phyloP scores from a whole-genome alignment of 2,329 filamentous ascomycete species.

The Curvularia hawaiiensis region DNA sequence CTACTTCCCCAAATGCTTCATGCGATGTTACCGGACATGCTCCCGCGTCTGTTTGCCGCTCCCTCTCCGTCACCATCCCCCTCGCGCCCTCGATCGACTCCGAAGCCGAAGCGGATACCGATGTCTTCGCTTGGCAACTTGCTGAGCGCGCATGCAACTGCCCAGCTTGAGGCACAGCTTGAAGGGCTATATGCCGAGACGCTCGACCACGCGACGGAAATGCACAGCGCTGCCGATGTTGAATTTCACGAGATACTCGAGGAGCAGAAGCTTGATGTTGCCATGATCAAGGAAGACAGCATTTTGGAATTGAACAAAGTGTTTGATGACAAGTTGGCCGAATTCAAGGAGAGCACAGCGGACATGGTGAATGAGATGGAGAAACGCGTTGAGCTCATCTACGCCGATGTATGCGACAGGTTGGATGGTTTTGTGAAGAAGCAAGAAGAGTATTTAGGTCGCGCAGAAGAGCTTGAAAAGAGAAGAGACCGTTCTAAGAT shows the following conservation, averaged over 20 bases:
- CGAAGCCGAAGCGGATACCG: neutral
- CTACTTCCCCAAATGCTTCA: slow-evolving; percentile 12
- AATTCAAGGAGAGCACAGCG: slow-evolving; percentile 7
- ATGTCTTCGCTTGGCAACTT: slow-evolving; percentile 11
- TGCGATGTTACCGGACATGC: slow-evolving; percentile 9
- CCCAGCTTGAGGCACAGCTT: slow-evolving; percentile 4
- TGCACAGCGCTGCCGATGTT: slow-evolving; percentile 11
- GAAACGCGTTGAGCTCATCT: slow-evolving; percentile 1
- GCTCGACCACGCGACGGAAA: slow-evolving; percentile 11
- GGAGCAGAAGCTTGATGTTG: slow-evolving; percentile 10
- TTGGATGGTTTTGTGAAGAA: neutral
- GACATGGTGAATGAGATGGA: slow-evolving; percentile 3
- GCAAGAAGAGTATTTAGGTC: neutral
- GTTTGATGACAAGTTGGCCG: slow-evolving; percentile 6
- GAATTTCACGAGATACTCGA: slow-evolving; percentile 17
- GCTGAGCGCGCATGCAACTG: slow-evolving; percentile 6
- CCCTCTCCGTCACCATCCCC: slow-evolving; percentile 2
- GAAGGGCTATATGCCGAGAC: slow-evolving; percentile 10
- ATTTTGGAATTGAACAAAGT: slow-evolving; percentile 1
- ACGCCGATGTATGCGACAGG: neutral
- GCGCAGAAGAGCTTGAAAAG: neutral
- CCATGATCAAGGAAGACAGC: slow-evolving; percentile 8
- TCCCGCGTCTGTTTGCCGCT: neutral
- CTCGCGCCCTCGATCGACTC: neutral
- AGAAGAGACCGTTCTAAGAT: neutral